Evolutionary conservation across 495 filamentous ascomycete genomes (phyloP).

Genomic region (Delitschia confertaspora): DNA sequence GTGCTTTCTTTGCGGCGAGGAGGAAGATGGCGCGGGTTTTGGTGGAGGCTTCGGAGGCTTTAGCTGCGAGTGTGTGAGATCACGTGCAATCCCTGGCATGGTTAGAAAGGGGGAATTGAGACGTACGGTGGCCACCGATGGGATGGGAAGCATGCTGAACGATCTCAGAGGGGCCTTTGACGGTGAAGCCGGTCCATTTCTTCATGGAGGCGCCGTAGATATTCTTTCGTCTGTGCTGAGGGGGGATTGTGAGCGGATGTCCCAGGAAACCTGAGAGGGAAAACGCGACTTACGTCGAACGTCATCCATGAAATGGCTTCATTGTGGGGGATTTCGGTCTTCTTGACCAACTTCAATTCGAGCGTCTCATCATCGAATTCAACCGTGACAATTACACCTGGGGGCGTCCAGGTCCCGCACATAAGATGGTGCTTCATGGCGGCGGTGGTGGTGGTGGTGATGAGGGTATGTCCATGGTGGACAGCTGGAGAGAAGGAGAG

Average conservation of each 20-base stretch:
- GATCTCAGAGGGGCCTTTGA: slow-evolving; percentile 69
- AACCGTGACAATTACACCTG: slow-evolving; percentile 77
- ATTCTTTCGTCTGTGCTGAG: slow-evolving; percentile 64
- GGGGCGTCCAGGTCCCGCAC: slow-evolving; percentile 76
- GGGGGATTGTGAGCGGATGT: slow-evolving; percentile 22
- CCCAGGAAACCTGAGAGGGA: not conserved
- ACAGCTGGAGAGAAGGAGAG: too few species aligned
- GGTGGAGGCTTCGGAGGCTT: slow-evolving; percentile 56
- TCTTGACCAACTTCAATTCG: slow-evolving; percentile 62
- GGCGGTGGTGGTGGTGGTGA: too few species aligned
- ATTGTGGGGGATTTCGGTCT: slow-evolving; percentile 65
- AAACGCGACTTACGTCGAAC: slow-evolving; percentile 53
- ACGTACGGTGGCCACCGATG: slow-evolving; percentile 55
- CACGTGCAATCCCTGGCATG: too few species aligned
- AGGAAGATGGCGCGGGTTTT: slow-evolving; percentile 83
- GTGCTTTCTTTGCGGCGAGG: slow-evolving; percentile 63
- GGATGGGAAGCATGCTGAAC: slow-evolving; percentile 64
- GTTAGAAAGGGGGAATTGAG: not conserved
- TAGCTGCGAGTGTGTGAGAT: slow-evolving; percentile 40
- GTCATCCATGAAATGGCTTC: slow-evolving; percentile 90
- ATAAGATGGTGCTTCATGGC: slow-evolving; percentile 73
- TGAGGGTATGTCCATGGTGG: too few species aligned
- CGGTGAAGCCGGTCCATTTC: slow-evolving; percentile 73
- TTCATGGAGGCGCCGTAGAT: slow-evolving; percentile 86
- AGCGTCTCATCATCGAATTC: slow-evolving; percentile 71